Evolutionary conservation across 2,329 filamentous ascomycete species (phyloP).

Genomic region (Pseudogymnoascus sp.): DNA sequence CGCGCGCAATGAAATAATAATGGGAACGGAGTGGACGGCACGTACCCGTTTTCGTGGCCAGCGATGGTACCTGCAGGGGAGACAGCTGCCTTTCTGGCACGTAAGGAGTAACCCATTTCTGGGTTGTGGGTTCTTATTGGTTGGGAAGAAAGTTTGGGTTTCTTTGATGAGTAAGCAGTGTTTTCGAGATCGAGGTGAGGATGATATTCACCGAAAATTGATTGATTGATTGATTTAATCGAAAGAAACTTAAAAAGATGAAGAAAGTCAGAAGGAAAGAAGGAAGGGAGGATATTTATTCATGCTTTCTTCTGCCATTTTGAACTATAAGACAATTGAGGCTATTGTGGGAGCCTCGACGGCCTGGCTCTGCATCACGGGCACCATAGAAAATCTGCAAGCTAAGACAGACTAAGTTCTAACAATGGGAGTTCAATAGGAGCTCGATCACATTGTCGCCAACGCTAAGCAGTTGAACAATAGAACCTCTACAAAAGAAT

Average conservation of each 20-base stretch:
- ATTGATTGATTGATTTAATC: background rate
- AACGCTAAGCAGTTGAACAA: background rate
- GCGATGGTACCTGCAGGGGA: background rate
- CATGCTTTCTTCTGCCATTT: background rate
- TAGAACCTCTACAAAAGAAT: background rate
- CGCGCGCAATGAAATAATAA: background rate
- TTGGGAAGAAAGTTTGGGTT: background rate
- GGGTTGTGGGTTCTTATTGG: background rate
- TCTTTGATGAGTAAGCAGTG: constrained; percentile 2
- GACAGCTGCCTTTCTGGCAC: background rate
- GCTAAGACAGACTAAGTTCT: background rate
- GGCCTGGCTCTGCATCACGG: background rate
- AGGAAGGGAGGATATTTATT: background rate
- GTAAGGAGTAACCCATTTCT: background rate
- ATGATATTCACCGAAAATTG: background rate
- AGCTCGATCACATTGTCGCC: background rate
- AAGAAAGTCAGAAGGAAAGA: background rate
- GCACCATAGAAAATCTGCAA: background rate
- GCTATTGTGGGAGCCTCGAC: background rate
- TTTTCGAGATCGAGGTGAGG: background rate
- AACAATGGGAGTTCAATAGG: background rate
- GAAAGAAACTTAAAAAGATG: no score
- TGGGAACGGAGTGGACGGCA: background rate
- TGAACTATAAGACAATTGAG: background rate
- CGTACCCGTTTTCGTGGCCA: background rate